phyloP scores from a whole-genome alignment of 1,284 basidiomycete genomes.

The Trichosporon inkin region DNA sequence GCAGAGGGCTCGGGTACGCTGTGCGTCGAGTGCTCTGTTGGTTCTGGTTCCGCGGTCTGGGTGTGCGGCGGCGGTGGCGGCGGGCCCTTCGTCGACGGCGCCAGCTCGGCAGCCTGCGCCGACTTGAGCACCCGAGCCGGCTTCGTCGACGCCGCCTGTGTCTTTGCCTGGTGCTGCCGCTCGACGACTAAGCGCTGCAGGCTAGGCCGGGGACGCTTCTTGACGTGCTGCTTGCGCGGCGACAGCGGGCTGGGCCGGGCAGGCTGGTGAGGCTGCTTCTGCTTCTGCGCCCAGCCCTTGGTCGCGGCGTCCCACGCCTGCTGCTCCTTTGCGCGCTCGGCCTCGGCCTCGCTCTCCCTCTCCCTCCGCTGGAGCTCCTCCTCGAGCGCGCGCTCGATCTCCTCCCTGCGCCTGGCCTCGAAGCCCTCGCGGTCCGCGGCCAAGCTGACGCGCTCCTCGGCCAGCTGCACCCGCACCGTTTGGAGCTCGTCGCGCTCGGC shows the following conservation, averaged over 20 bases:
- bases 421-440: conserved; percentile 58
- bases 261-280: neutral
- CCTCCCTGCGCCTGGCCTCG: conserved; percentile 61
- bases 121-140: neutral
- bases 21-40: too few species aligned
- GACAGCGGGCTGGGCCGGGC: neutral
- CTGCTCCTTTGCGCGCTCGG: neutral
- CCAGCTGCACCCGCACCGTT: conserved; percentile 60
- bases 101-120: neutral
- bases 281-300: too few species aligned
- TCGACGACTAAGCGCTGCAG: conserved; percentile 39
- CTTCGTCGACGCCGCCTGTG: too few species aligned
- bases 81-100: too few species aligned
- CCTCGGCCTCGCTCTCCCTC: neutral
- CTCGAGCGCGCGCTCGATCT: neutral
- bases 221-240: neutral
- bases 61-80: too few species aligned
- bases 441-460: conserved; percentile 56
- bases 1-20: too few species aligned
- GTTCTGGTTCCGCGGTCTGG: too few species aligned
- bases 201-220: conserved; percentile 31
- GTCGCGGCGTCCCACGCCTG: neutral
- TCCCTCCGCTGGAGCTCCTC: conserved; percentile 47
- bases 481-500: conserved; percentile 64
- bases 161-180: conserved; percentile 9